Percentiles rank a stretch among this genome's conserved stretches.
Evolutionary conservation across 2,329 filamentous ascomycete species (phyloP).

Genomic region (Zasmidium cellare): DNA sequence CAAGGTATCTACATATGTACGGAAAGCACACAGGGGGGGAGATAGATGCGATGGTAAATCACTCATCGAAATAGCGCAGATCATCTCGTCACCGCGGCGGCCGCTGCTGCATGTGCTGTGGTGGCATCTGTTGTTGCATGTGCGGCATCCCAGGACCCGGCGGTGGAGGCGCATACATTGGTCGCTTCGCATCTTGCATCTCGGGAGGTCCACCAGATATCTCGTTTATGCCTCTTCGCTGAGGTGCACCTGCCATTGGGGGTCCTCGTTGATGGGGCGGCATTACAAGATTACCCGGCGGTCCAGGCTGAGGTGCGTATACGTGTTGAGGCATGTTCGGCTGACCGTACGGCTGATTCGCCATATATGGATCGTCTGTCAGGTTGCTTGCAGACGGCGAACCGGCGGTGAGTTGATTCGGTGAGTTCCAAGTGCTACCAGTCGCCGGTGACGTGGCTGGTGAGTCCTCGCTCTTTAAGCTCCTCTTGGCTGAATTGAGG

Average conservation of each 20-base stretch:
- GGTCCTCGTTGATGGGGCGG: conserved; percentile 26
- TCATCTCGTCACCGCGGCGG: conserved; percentile 15
- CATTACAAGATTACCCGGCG: conserved; percentile 40
- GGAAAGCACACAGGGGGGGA: conserved; percentile 2
- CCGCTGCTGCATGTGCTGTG: conserved; percentile 20
- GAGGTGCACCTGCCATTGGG: conserved; percentile 36
- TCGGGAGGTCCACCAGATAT: conserved; percentile 57
- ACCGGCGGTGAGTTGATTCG: conserved; percentile 58
- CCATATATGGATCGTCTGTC: conserved; percentile 47
- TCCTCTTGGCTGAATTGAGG: conserved; percentile 54
- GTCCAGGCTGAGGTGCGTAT: conserved; percentile 37
- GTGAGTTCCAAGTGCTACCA: conserved; percentile 64
- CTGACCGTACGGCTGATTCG: conserved; percentile 44
- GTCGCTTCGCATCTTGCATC: conserved; percentile 57
- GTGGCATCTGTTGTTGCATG: conserved; percentile 22
- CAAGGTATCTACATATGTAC: conserved; percentile 23
- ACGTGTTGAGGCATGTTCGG: conserved; percentile 24
- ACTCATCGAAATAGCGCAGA: too few relatives aligned
- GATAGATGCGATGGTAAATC: too few relatives aligned
- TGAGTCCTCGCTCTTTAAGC: conserved; percentile 64
- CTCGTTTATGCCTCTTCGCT: conserved; percentile 62
- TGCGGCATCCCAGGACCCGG: conserved; percentile 44
- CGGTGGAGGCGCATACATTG: conserved; percentile 51
- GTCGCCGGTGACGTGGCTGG: conserved; percentile 62
- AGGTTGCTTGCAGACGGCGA: conserved; percentile 53